Evolutionary conservation across 257 asterid species (phyloP), one percentile per base, ranked within the genome.

Genomic region (Fraxinus cuspidata): DNA sequence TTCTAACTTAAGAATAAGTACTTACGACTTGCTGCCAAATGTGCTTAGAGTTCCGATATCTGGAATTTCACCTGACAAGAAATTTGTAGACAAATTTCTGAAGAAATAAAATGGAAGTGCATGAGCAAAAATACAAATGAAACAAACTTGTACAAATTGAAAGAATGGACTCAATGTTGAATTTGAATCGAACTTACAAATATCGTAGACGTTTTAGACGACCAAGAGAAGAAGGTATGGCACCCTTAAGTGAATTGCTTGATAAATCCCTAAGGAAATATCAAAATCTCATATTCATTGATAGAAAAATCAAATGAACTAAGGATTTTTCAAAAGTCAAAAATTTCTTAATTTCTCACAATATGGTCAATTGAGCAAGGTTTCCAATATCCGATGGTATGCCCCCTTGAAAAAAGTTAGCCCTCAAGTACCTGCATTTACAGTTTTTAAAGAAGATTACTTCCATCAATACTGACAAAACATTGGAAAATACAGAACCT

Each of bases 61-160:
- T 4, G 99, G 99, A 53, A 96, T 94, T 91, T 93, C 97, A 65
- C 99, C 99, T 1, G 97, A 88, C 84, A 96, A 84, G 88, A 92
- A 96, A 83, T 96, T 96, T 65, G 97, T 82, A 6, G 99, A 96
- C 90, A 96, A 78, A 78, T 96, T 96, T 73, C 99, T 96, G 88
- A 25, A 77, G 60, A 71, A 32, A 73, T 47, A 37, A 25, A 70
- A 78, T 23, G 0, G 51, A 8, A 25, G 28, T 23, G 67, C 71
- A 56, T 60, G 19, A 13, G 16, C 19, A 7, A 42, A 53, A n/a
- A 16, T 51, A 4, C 65, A 77, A 70, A 40, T 77, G 58, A 68
- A 27, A 40, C 23, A 74, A 23, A 44, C 31, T 28, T 7, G 70
- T 1, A 64, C 2, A 28, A 70, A 74, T 44, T 75, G 28, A 37